phyloP scores from a whole-genome alignment of 192 early-diverging fungal genomes.

The Entophlyctis luteolus region DNA sequence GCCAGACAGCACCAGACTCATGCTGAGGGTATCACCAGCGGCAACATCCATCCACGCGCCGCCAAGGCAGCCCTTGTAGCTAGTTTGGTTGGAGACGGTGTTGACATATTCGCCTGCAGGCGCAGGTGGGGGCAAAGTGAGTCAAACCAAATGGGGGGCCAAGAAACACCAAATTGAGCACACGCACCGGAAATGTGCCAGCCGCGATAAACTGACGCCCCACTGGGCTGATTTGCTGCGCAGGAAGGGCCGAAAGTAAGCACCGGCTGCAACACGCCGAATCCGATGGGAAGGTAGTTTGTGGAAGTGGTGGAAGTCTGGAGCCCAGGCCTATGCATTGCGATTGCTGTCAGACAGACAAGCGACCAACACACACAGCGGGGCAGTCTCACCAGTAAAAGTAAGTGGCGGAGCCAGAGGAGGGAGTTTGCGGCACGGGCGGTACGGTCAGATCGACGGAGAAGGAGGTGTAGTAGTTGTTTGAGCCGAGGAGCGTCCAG shows the following conservation, averaged over 20 bases:
- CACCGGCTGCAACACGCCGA: constrained; percentile 19
- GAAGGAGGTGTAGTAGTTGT: constrained; percentile 12
- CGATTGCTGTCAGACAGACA: too few relatives aligned
- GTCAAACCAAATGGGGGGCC: too few relatives aligned
- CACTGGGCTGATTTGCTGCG: not conserved
- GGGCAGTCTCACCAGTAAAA: constrained; percentile 20
- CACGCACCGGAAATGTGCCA: constrained; percentile 17
- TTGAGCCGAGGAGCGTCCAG: constrained; percentile 14
- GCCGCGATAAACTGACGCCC: constrained; percentile 12
- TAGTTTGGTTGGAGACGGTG: not conserved
- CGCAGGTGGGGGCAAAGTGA: too few relatives aligned
- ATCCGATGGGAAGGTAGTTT: constrained; percentile 12
- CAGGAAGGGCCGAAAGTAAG: constrained; percentile 15
- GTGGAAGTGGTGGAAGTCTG: not conserved
- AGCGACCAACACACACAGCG: not conserved
- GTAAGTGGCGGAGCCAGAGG: constrained; percentile 18
- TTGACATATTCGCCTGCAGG: constrained; percentile 13
- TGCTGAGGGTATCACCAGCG: constrained; percentile 1
- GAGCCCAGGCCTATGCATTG: constrained; percentile 4
- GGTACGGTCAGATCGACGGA: constrained; percentile 5
- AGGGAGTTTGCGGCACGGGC: constrained; percentile 1
- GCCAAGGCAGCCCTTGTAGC: constrained; percentile 8
- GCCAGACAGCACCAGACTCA: constrained; percentile 3
- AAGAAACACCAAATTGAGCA: not conserved
- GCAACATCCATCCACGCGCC: constrained; percentile 18